phyloP scores from a whole-genome alignment of 1,284 basidiomycete genomes.

The Grifola frondosa region DNA sequence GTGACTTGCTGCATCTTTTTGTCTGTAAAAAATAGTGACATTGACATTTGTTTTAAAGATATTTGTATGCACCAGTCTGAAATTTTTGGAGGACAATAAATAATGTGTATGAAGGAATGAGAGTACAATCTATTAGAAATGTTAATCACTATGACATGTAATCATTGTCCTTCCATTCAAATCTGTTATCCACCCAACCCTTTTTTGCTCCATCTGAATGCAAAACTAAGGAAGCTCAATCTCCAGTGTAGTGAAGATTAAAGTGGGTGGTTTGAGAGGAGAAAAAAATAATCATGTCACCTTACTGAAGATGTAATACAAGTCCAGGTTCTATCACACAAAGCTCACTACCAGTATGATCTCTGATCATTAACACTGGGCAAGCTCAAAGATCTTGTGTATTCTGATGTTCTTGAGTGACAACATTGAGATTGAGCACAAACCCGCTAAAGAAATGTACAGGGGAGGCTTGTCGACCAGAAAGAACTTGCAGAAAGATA shows the following conservation, averaged over 20 bases:
- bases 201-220: conserved; percentile 1
- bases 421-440: conserved; percentile 1
- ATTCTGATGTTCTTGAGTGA: neutral
- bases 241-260: neutral
- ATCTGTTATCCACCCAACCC: neutral
- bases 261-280: conserved; percentile 1
- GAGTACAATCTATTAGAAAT: too few relatives aligned
- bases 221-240: conserved; percentile 1
- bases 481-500: too few relatives aligned
- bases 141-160: too few relatives aligned
- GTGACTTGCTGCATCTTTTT: too few relatives aligned
- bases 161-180: conserved; percentile 1
- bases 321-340: conserved; percentile 1
- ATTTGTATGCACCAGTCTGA: too few relatives aligned
- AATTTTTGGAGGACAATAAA: too few relatives aligned
- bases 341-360: neutral
- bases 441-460: neutral
- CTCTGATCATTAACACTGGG: neutral
- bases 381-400: neutral
- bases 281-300: neutral
- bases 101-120: too few relatives aligned
- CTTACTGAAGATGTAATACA: neutral
- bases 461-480: too few relatives aligned
- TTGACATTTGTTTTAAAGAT: too few relatives aligned
- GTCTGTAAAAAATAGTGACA: too few relatives aligned